These are phyloP conservation scores for Cladosporium sphaerospermum DNA, from an alignment of 2,329 filamentous ascomycete genomes.

Conservation along the genomic window DNA sequence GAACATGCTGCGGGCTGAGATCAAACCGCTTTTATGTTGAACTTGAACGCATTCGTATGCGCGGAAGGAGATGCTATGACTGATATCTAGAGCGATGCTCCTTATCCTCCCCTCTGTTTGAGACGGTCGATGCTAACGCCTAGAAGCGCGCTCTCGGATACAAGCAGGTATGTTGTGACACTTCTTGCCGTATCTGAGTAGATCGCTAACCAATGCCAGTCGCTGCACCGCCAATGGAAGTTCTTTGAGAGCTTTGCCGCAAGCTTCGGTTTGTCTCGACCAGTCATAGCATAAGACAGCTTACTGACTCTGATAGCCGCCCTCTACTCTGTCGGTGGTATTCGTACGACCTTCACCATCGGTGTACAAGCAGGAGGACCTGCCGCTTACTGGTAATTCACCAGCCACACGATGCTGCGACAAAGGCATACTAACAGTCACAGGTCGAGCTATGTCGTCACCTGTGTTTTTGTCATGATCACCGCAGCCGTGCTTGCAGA, in stretches of 20 bases:
- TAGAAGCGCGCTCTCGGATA: constrained; percentile 47
- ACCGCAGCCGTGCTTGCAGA: constrained; percentile 56
- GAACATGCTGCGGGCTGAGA: constrained; percentile 29
- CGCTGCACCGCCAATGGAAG: constrained; percentile 52
- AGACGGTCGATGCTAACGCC: constrained; percentile 16
- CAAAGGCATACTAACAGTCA: constrained; percentile 3
- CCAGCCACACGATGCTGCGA: not conserved
- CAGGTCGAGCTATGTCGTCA: constrained; percentile 56
- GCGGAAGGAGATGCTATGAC: constrained; percentile 37
- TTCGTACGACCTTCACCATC: constrained; percentile 56
- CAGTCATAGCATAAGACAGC: not conserved
- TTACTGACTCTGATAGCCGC: constrained; percentile 40
- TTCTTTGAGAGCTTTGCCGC: constrained; percentile 55
- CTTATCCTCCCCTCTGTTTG: constrained; percentile 14
- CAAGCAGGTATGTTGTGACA: constrained; percentile 42
- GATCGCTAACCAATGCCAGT: constrained; percentile 32
- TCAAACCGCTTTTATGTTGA: constrained; percentile 30
- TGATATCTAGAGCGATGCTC: constrained; percentile 25
- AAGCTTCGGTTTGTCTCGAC: constrained; percentile 45
- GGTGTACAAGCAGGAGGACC: constrained; percentile 57
- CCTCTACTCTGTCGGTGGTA: constrained; percentile 53
- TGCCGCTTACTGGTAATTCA: constrained; percentile 51
- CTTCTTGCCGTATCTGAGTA: not conserved
- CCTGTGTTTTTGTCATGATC: constrained; percentile 55
- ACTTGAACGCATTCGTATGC: constrained; percentile 36